Conservation (phyloP, 1,284 basidiomycete genomes). For the Athelia sp. region DNA sequence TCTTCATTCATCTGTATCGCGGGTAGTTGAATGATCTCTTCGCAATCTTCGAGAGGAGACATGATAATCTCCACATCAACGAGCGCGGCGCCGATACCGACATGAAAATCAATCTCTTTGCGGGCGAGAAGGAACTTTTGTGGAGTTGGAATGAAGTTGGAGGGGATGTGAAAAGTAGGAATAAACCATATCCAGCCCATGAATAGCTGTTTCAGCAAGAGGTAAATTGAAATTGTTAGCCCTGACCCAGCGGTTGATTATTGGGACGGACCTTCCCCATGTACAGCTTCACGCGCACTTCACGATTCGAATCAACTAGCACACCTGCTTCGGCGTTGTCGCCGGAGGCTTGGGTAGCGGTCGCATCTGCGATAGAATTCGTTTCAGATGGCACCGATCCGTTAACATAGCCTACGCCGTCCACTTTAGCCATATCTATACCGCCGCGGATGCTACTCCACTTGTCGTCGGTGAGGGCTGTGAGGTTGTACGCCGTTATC, state of each 20-base stretch:
- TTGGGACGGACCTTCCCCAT: slow-evolving; percentile 54
- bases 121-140: slow-evolving; percentile 38
- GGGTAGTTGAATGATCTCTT: slow-evolving; percentile 20
- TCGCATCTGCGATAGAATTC: slow-evolving; percentile 36
- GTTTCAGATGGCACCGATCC: slow-evolving; percentile 33
- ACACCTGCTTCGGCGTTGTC: slow-evolving; percentile 39
- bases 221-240: no score
- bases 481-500: slow-evolving; percentile 37
- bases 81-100: slow-evolving; percentile 64
- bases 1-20: slow-evolving; percentile 18
- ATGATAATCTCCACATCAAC: slow-evolving; percentile 59
- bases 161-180: slow-evolving; percentile 72
- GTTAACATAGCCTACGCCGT: slow-evolving; percentile 15
- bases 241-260: no score
- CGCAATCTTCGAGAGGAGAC: slow-evolving; percentile 27
- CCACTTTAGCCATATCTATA: slow-evolving; percentile 20
- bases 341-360: slow-evolving; percentile 15
- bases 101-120: slow-evolving; percentile 71
- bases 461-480: slow-evolving; percentile 36
- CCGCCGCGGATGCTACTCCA: slow-evolving; percentile 39
- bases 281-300: slow-evolving; percentile 76
- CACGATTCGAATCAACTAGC: slow-evolving; percentile 62
- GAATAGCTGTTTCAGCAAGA: slow-evolving; percentile 44
- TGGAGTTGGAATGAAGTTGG: slow-evolving; percentile 18
- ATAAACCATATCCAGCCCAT: slow-evolving; percentile 85